phyloP scores from a whole-genome alignment of 2,329 filamentous ascomycete species.

The Tolypocladium endophyticum region DNA sequence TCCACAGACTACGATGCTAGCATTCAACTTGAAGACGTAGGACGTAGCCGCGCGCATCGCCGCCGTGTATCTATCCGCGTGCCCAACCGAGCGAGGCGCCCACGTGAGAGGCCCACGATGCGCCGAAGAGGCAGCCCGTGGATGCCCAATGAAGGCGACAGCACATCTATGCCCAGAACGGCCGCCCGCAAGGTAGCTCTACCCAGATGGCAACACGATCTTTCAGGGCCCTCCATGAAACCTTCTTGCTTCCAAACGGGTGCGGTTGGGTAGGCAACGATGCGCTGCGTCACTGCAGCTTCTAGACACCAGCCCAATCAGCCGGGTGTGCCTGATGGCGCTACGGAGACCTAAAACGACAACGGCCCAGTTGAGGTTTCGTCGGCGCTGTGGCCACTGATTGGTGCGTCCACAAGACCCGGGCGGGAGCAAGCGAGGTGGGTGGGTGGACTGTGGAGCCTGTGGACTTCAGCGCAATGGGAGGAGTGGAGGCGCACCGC shows the following conservation, averaged over 20 bases:
- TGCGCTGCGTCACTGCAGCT: neutral
- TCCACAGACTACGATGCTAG: neutral
- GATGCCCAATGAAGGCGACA: neutral
- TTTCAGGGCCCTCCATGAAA: too few species aligned
- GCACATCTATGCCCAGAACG: neutral
- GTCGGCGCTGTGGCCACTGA: neutral
- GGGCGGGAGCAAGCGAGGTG: slow-evolving; percentile 2
- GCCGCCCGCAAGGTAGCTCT: neutral
- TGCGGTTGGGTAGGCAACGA: neutral
- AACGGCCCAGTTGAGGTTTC: neutral
- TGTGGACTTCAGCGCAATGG: neutral
- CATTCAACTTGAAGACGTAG: neutral
- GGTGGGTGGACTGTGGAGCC: neutral
- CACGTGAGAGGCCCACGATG: neutral
- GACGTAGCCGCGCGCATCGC: neutral
- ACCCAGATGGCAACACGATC: neutral
- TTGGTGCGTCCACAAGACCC: neutral
- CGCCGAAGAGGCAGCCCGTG: neutral
- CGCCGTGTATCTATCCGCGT: neutral
- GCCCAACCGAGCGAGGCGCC: neutral
- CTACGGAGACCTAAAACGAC: neutral
- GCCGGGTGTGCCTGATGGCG: neutral
- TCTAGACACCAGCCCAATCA: neutral
- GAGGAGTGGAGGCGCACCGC: neutral
- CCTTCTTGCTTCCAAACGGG: neutral